Conservation (phyloP, 2,329 filamentous ascomycete species). For the Aspergillus sp. region DNA sequence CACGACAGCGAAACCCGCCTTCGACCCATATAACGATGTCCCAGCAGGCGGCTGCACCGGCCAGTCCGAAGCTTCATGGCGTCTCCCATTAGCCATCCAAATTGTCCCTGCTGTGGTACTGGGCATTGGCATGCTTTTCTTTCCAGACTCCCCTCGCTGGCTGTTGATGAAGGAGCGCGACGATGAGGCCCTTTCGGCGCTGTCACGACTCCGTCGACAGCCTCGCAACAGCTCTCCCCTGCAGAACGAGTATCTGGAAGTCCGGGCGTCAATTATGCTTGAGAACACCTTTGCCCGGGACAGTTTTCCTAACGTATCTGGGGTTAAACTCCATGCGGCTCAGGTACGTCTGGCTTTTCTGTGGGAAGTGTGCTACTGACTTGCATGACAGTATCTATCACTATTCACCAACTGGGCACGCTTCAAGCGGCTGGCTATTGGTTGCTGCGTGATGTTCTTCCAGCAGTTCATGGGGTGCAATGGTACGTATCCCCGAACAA, state of each 20-base stretch:
- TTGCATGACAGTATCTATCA: constrained; percentile 28
- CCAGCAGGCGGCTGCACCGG: constrained; percentile 49
- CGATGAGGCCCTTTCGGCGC: constrained; percentile 47
- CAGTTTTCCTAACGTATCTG: constrained; percentile 28
- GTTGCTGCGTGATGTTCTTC: constrained; percentile 42
- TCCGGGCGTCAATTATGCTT: constrained; percentile 46
- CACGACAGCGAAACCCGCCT: constrained; percentile 29
- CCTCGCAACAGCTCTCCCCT: constrained; percentile 44
- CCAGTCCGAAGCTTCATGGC: constrained; percentile 50
- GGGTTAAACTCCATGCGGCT: constrained; percentile 30
- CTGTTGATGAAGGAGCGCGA: constrained; percentile 45
- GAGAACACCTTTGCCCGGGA: constrained; percentile 35
- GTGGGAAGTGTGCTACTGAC: too few relatives aligned
- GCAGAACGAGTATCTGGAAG: constrained; percentile 51
- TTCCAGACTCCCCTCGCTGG: constrained; percentile 59
- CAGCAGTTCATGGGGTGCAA: constrained; percentile 52
- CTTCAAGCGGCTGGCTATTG: constrained; percentile 40
- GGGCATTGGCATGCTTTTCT: constrained; percentile 45
- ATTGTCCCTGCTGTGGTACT: constrained; percentile 42
- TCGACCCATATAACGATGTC: constrained; percentile 44
- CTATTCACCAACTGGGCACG: constrained; percentile 35
- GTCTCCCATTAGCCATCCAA: constrained; percentile 50
- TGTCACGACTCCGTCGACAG: constrained; percentile 47
- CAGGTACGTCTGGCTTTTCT: constrained; percentile 21
- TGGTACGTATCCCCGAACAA: constrained; percentile 30